Conservation (phyloP, 768 basidiomycete species). For the Russula emetica region DNA sequence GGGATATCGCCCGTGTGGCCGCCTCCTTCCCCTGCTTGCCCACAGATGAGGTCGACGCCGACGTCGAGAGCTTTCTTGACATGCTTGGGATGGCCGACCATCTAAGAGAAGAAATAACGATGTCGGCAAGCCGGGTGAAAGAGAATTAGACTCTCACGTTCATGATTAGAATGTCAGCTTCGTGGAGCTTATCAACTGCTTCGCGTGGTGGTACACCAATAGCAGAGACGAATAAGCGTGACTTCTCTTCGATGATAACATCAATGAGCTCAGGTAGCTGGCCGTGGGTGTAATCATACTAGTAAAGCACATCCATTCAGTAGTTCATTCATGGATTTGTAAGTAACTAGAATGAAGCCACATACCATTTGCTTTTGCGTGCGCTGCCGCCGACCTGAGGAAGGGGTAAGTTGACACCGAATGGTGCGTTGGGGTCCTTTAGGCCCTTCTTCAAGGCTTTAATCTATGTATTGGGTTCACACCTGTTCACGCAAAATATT, state of each 20-base stretch:
- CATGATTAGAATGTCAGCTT: constrained; percentile 83
- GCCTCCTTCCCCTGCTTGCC: no score
- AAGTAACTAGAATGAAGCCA: not conserved
- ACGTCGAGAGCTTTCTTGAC: constrained; percentile 69
- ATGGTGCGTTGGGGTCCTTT: constrained; percentile 71
- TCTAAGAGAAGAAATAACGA: constrained; percentile 39
- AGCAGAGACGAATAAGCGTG: constrained; percentile 86
- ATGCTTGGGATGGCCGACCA: constrained; percentile 94
- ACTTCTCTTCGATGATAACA: constrained; percentile 89
- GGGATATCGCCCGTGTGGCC: no score
- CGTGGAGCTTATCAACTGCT: constrained; percentile 76
- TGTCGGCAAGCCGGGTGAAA: no score
- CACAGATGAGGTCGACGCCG: no score
- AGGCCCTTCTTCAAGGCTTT: constrained; percentile 67
- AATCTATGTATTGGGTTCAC: constrained; percentile 45
- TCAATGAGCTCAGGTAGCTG: constrained; percentile 80
- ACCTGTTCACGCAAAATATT: constrained; percentile 78
- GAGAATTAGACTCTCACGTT: constrained; percentile 45
- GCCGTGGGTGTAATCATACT: constrained; percentile 90
- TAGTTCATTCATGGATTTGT: no score
- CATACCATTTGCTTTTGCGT: constrained; percentile 84
- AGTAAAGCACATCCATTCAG: constrained; percentile 16
- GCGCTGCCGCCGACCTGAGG: constrained; percentile 85
- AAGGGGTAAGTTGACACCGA: constrained; percentile 87
- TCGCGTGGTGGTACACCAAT: constrained; percentile 81